A percentile compares a stretch with the other conserved stretches of the same genome.
Conservation (phyloP, 2,329 filamentous ascomycete species). For the Fusarium pilosicola region DNA sequence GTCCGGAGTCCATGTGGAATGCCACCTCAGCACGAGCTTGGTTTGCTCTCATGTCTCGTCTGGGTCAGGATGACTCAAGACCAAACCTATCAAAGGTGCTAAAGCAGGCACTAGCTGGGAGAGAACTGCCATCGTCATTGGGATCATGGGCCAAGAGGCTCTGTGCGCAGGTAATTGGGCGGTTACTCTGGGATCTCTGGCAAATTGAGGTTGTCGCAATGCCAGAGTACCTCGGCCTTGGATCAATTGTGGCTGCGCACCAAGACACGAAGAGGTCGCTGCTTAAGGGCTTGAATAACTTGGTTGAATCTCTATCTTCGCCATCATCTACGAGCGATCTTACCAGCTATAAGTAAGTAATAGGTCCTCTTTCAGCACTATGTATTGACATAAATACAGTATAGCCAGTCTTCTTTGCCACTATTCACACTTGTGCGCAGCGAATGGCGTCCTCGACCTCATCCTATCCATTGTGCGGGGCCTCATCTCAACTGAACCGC, state of each 20-base stretch:
- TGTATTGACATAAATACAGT: fast-evolving
- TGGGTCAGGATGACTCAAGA: background rate
- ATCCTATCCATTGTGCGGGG: background rate
- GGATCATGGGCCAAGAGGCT: background rate
- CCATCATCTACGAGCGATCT: background rate
- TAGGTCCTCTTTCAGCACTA: fast-evolving
- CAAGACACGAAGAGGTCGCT: background rate
- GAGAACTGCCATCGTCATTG: background rate
- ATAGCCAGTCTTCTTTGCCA: slow-evolving; percentile 1
- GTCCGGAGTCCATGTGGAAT: slow-evolving; percentile 1
- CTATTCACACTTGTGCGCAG: background rate
- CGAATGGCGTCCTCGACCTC: background rate
- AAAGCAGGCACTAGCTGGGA: background rate
- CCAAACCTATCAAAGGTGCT: background rate
- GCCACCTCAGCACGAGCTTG: background rate
- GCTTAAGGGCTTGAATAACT: background rate
- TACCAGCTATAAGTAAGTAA: background rate
- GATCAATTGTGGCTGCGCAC: background rate
- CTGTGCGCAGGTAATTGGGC: background rate
- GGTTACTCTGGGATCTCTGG: slow-evolving; percentile 6
- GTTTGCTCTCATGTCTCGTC: background rate
- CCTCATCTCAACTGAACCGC: background rate
- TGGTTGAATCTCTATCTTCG: background rate
- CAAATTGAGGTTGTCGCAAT: background rate
- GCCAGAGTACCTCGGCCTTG: background rate